Conservation (phyloP, 2,329 filamentous ascomycete species). For the Podosphaera leucotricha region DNA sequence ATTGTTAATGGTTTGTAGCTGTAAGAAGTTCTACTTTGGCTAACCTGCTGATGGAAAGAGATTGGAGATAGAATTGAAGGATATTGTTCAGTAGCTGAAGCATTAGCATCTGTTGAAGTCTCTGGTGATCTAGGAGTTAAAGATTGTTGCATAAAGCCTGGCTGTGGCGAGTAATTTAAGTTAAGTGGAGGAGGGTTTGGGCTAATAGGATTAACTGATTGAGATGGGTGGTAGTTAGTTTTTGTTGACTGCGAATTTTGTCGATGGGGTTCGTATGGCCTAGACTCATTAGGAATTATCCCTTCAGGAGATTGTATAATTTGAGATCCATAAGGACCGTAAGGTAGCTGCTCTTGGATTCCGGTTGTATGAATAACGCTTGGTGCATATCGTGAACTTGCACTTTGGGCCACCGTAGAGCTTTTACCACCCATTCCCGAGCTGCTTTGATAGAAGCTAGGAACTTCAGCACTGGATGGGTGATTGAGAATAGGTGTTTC, state of each 20-base stretch:
- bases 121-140: too few species aligned
- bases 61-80: constrained; percentile 1
- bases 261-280: constrained; percentile 21
- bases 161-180: constrained; percentile 6
- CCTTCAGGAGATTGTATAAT: constrained; percentile 22
- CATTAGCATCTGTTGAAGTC: neutral
- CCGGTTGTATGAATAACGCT: constrained; percentile 8
- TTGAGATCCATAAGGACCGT: constrained; percentile 13
- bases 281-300: constrained; percentile 21
- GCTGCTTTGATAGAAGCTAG: constrained; percentile 16
- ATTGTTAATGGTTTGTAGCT: constrained; percentile 6
- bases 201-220: constrained; percentile 12
- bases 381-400: constrained; percentile 15
- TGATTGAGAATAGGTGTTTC: constrained; percentile 53
- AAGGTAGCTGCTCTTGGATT: constrained; percentile 7
- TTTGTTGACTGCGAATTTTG: constrained; percentile 16
- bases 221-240: neutral
- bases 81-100: constrained; percentile 4
- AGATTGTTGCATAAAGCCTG: constrained; percentile 4
- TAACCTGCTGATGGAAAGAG: too few species aligned
- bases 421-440: constrained; percentile 8
- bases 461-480: constrained; percentile 55
- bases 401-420: constrained; percentile 6
- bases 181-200: constrained; percentile 9
- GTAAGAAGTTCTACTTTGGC: too few species aligned